Base-by-base conservation (phyloP, 176 grass and related monocot genomes). In the Saccharum officinarum region DNA sequence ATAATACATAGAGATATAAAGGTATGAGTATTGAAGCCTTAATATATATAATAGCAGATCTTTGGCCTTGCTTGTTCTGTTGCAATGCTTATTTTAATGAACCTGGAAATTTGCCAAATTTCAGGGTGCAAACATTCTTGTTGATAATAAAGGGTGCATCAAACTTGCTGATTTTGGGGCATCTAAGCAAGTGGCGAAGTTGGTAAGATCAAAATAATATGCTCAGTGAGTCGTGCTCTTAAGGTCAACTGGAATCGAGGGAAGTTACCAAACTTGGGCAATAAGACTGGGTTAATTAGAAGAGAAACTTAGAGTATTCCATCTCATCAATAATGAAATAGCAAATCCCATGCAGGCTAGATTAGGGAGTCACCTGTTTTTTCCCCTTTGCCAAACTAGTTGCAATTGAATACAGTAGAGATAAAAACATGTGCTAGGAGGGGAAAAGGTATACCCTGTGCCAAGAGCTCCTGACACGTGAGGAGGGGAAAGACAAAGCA, bases 1-100 rank as follows among this genome's bases (percentile, higher is more conserved):
- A 99, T 99, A 80, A 99, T 99, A 89, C 97, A 99, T 79, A 88
- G 97, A 87, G 97, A 99, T 79, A 99, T 99, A 88, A 99, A 99
- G 92, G 97, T 91, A 91, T 79, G 76, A 30, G 44, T 7, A 59
- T 77, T 87, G 23, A 78, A 55, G 26, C 37, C 63, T 83, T 57
- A 63, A 46, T 63, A 68, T 41, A 69, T 46, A 78, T 74, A 49
- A 41, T 80, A 14, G 9, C 41, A 70, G 22, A 54, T 62, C 25
- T 41, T 73, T 82, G 5, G 23, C 9, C 20, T 69, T 86, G 22
- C 54, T 33, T 64, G 37, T 71, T 59, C 46, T 34, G 1, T 70
- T 55, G 28, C 47, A 46, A 55, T 69, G 67, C 47, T 84, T 79
- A 28, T 69, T 11, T 10, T 79, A 38, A 60, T 49, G 45, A 86